Conservation (phyloP, 805 yeast species). For the Teunomyces tritomae region DNA sequence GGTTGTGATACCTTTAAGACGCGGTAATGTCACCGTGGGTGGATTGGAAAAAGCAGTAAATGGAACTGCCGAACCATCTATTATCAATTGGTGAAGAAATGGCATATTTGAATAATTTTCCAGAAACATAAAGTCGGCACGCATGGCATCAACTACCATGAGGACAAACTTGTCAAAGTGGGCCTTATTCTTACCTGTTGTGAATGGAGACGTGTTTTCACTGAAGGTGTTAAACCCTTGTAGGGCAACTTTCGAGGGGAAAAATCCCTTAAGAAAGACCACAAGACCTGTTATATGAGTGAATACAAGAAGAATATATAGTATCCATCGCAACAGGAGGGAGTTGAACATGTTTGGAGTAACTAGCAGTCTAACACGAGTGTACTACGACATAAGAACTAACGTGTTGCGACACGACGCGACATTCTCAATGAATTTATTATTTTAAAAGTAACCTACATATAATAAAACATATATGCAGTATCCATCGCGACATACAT, state of each 20-base stretch:
- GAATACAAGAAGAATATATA: slow-evolving; percentile 9
- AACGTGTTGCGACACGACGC: too few species aligned
- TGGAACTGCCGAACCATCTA: slow-evolving; percentile 72
- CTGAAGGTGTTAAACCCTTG: slow-evolving; percentile 50
- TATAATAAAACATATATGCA: too few species aligned
- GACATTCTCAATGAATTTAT: too few species aligned
- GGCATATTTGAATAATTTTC: slow-evolving; percentile 57
- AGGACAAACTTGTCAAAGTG: slow-evolving; percentile 68
- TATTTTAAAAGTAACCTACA: too few species aligned
- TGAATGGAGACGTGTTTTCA: slow-evolving; percentile 19
- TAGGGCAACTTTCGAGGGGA: slow-evolving; percentile 81
- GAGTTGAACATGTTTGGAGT: not conserved
- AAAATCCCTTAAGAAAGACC: slow-evolving; percentile 77
- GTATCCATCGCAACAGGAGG: slow-evolving; percentile 14
- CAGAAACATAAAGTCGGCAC: slow-evolving; percentile 82
- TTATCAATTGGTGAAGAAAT: slow-evolving; percentile 63
- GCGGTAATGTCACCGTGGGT: slow-evolving; percentile 94
- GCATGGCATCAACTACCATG: slow-evolving; percentile 89
- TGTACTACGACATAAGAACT: not conserved
- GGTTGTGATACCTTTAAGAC: slow-evolving; percentile 89
- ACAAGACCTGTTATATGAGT: slow-evolving; percentile 46
- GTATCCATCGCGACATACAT: not conserved
- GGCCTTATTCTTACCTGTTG: slow-evolving; percentile 13
- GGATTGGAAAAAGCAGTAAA: slow-evolving; percentile 92
- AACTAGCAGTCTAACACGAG: not conserved